Evolutionary conservation across 768 basidiomycete species (phyloP), one percentile per base, ranked within the genome.

Genomic region (Podaxis sp.): DNA sequence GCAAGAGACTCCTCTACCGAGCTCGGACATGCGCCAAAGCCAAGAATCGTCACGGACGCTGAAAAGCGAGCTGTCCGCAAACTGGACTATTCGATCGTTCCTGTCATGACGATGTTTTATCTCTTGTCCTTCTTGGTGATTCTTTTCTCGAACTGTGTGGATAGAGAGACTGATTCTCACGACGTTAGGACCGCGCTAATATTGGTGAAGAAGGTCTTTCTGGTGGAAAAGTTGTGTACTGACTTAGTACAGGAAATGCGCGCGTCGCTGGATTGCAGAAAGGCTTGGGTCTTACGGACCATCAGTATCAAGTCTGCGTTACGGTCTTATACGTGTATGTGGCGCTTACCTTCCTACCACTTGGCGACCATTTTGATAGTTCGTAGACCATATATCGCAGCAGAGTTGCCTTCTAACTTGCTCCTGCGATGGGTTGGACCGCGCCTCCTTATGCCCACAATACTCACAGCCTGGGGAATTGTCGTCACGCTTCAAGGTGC

Each of bases 391-490:
- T 83, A 82, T 63, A 80, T 83, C 38, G 65, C 67, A 9, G 73
- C 80, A 6, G 84, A 85, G 62, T 70, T 85, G 11, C 84, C 84
- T 3, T 75, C 82, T 1, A 84, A 83, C 59, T 64, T 84, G 42
- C 63, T 82, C 17, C 71, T 84, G 9, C 68, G 70, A 54, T 74
- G 66, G 57, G 67, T 85, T 24, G 85, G 85, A 0, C 81, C 85
- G 0, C 76, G 80, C 44, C 65, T 77, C 39, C 71, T 83, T 59
- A 77, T 86, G 63, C 84, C 85, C 0, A 63, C 77, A 2, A 75
- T 85, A 65, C 74, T 85, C 26, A 78, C 77, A 1, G 54, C 75
- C 3, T 87, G 85, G 84, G 85, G 85, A 26, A 58, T 84, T 7
- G 76, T 80, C 15, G 74, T 79, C 30, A 75, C 80, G 9, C 72